Base-by-base conservation (phyloP, 106 monocot genomes). In the Platanthera guangdongensis region DNA sequence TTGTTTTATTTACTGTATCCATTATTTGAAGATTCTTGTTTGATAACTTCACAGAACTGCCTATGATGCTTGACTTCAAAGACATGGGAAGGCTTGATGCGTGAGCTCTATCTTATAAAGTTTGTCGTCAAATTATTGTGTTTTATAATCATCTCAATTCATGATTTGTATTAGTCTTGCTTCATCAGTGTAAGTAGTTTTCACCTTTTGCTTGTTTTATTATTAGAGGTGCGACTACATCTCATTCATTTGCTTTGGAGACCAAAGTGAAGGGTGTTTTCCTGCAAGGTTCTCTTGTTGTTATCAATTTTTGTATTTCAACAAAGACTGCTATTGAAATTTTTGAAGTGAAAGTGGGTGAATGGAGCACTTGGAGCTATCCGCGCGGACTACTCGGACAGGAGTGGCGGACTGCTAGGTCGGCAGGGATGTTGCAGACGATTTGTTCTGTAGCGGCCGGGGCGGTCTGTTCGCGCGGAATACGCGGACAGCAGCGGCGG, bases 61-160 rank as follows among this genome's bases (percentile, higher is more conserved):
- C 21, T 92, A 99, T 90, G 99, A 99, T 94, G 94, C 7, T 84
- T 67, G 78, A 80, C 88, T 39, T 78, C 88, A 25, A 88, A 87
- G 59, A 85, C 94, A 19, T 99, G 92, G 97, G 94, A 94, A 77
- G 84, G 78, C 94, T 99, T 79, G 94, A 99, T 78, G 79, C 81
- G 99, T 99, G 78, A 92, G 94, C 73, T n/a, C n/a, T n/a, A n/a
- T 55, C 46, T 50, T 65, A 25, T 25, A 25, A 25, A 25, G 25
- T 25, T 25, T 25, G 25, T 25, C 25, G 25, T 25, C 0, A 25
- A 25, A 0, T 25, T 25, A 25, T 25, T 25, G 25, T 25, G 25
- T 25, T 25, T 25, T 25, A 25, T 25, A 25, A 25, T 25, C 25
- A 25, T 25, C 25, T 25, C 25, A 25, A 25, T 25, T 25, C 25